Percentiles rank a stretch among this genome's conserved stretches.
phyloP scores from a whole-genome alignment of 2,329 filamentous ascomycete genomes.

The Leptographium lundbergii region DNA sequence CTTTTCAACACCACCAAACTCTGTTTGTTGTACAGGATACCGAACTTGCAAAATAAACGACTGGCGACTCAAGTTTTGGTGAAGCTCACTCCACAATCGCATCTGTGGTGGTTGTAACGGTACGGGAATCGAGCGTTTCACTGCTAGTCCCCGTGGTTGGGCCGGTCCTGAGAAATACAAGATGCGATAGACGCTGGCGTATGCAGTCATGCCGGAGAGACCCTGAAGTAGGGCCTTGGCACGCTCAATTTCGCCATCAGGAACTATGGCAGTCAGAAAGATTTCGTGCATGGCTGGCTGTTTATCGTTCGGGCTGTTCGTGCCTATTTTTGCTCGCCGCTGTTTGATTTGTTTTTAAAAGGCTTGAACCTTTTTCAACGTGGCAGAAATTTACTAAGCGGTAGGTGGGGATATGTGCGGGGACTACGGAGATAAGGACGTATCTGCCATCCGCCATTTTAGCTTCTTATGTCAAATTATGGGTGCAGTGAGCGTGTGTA shows the following conservation, averaged over 20 bases:
- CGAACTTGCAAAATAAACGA: slow-evolving; percentile 44
- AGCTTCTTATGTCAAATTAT: no score
- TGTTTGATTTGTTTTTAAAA: no score
- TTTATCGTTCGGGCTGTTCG: neutral
- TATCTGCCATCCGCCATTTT: no score
- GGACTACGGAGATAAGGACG: no score
- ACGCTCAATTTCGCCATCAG: slow-evolving; percentile 36
- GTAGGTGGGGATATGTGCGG: no score
- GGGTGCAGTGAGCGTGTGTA: no score
- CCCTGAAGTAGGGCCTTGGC: slow-evolving; percentile 43
- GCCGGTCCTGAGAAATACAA: slow-evolving; percentile 39
- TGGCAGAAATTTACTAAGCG: no score
- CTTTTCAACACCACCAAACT: slow-evolving; percentile 21
- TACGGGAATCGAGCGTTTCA: slow-evolving; percentile 18
- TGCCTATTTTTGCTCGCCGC: no score
- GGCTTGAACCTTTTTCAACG: no score
- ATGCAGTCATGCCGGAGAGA: slow-evolving; percentile 42
- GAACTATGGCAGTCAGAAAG: slow-evolving; percentile 42
- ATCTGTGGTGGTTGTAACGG: slow-evolving; percentile 20
- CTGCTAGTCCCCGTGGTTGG: slow-evolving; percentile 30
- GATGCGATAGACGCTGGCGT: slow-evolving; percentile 35
- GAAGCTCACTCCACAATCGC: slow-evolving; percentile 37
- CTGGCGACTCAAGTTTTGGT: slow-evolving; percentile 40
- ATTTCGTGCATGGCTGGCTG: slow-evolving; percentile 39
- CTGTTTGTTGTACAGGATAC: slow-evolving; percentile 35